Base-by-base conservation (phyloP, 768 basidiomycete genomes). In the Ephemerocybe angulata region DNA sequence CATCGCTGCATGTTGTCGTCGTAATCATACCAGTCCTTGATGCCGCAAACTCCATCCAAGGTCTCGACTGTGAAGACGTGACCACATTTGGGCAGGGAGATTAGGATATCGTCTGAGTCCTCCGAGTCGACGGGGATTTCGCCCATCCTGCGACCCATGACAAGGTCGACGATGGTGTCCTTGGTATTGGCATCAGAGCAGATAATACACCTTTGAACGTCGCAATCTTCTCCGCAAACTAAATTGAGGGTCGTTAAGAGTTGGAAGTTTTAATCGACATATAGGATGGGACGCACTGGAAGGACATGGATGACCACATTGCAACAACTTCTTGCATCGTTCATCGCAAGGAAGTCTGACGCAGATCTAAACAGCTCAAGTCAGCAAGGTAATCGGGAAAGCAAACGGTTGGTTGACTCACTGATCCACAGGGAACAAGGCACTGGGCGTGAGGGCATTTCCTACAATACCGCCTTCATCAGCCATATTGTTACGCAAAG, bases 1-100 rank as follows among this genome's bases (percentile, higher is more conserved):
- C 80, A 86, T 31, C 50, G 64, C 6, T 73, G 77, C 13, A 73
- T 60, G 2, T 4, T 13, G 1, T 61, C 74, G 67, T 48, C 65
- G 62, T 1, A 53, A 58, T 41, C 21, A 63, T 89, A 89, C 60
- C 77, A 85, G 3, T 79, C 74, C 0, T 50, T 43, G 66, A 89
- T 72, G 15, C 68, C 62, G 58, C 79, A 82, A 41, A 75, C 70
- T 0, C 85, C 87, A 58, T 90, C 87, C 19, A 90, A 72, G 0
- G 85, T 85, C 63, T 86, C 86, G 13, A 87, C 79, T 0, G 88
- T 88, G 65, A 90, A 88, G 2, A 78, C 67, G 64, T 90, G 88
- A 0, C 76, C 58, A 62, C 88, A 89, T 17, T 69, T 69, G 0
- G 81, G 81, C 38, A 87, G 73, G 1, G 85, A 85, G 61, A 88